Evolutionary conservation across 176 grass and related monocot species (phyloP), one percentile per base, ranked within the genome.

Genomic region (Juncus effusus): DNA sequence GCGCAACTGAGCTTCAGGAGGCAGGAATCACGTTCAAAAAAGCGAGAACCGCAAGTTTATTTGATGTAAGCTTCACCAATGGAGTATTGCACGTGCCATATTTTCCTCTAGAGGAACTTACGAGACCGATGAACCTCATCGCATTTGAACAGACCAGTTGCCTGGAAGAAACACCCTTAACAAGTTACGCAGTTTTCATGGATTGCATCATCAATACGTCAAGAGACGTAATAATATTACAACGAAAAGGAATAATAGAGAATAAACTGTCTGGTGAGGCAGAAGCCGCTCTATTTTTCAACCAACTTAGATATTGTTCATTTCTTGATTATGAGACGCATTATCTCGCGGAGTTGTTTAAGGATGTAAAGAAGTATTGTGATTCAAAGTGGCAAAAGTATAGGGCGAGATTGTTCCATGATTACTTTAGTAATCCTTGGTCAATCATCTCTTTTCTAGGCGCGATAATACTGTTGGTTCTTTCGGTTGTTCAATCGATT

Each of bases 111-210:
- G 67, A 71, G 52, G 67, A 71, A 59, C 36, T 38, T 2, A 58
- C 13, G 41, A 57, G 67, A 37, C 67, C 67, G 10, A 71, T 71
- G 67, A 71, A 71, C 38, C 67, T 71, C 13, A 44, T 71, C 40
- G 51, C 67, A 16, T 71, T 41, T 8, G 67, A 71, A 51, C 67
- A 71, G 38, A 56, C 51, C 36, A 42, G 54, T 13, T 38, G 67
- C 0, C 36, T 40, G 36, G 11, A 70, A 1, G 1, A 58, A 2
- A 59, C 40, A 7, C 54, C 6, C 36, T n/a, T 71, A 14, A 58
- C 67, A 0, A 71, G 67, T 14, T 71, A 71, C 3, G 67, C 54
- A 1, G 67, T 71, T 2, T 71, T 71, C 13, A 71, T 71, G 68
- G 54, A 71, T 45, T 71, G 68, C 38, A 59, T 71, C 5, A 15